phyloP scores from a whole-genome alignment of 371 early-diverging fungal species.

The Mucor indicus region DNA sequence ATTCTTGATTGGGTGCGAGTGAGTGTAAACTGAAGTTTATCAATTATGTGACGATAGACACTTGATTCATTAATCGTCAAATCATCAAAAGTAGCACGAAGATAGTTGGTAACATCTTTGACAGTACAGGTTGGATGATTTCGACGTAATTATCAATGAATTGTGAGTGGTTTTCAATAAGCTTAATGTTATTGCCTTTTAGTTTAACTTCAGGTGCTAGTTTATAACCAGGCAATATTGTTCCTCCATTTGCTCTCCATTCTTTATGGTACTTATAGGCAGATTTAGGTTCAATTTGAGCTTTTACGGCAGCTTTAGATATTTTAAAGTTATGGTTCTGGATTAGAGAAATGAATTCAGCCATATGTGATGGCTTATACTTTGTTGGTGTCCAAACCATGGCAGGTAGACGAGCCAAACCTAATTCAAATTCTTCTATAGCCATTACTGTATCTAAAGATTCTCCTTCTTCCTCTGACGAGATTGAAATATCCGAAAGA shows the following conservation, averaged over 20 bases:
- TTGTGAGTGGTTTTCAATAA: slow-evolving; percentile 2
- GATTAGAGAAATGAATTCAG: slow-evolving; percentile 15
- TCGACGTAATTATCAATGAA: slow-evolving; percentile 8
- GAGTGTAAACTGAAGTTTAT: slow-evolving; percentile 20
- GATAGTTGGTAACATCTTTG: slow-evolving; percentile 8
- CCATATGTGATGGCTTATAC: slow-evolving; percentile 11
- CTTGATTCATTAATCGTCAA: slow-evolving; percentile 10
- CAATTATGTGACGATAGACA: slow-evolving; percentile 19
- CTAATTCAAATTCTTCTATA: slow-evolving; percentile 10
- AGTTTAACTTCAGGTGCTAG: slow-evolving; percentile 12
- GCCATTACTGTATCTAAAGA: slow-evolving; percentile 8
- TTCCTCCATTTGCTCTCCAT: slow-evolving; percentile 15
- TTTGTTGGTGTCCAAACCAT: slow-evolving; percentile 14
- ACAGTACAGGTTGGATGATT: slow-evolving; percentile 3
- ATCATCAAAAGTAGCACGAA: slow-evolving; percentile 15
- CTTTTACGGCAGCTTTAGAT: slow-evolving; percentile 12
- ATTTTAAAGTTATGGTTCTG: slow-evolving; percentile 15
- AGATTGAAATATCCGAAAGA: slow-evolving; percentile 10
- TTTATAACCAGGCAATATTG: slow-evolving; percentile 12
- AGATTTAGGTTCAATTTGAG: slow-evolving; percentile 9
- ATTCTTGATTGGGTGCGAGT: slow-evolving; percentile 18
- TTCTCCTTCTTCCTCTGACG: slow-evolving; percentile 8
- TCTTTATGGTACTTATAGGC: slow-evolving; percentile 6
- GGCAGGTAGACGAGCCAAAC: background rate
- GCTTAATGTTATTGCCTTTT: slow-evolving; percentile 7